Percentiles rank a stretch among this genome's conserved stretches.
Evolutionary conservation across 2,329 filamentous ascomycete species (phyloP).

Genomic region (Clarireedia monteithiana): DNA sequence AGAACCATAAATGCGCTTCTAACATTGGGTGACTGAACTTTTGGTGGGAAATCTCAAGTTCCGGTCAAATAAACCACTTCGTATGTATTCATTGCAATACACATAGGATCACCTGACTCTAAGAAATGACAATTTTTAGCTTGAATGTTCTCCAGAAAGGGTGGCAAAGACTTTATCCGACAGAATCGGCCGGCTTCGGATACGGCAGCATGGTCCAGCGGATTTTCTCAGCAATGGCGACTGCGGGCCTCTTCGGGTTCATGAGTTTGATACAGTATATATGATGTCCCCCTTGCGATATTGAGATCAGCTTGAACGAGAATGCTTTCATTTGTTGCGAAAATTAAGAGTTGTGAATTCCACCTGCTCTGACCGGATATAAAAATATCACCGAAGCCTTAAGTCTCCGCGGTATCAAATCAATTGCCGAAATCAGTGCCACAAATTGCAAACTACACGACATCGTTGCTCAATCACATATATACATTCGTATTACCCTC

Average conservation of each 20-base stretch:
- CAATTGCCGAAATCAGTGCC: neutral
- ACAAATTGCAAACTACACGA: neutral
- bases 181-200: neutral
- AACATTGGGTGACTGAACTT: too few relatives aligned
- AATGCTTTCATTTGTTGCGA: too few relatives aligned
- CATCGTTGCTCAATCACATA: neutral
- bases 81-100: too few relatives aligned
- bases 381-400: constrained; percentile 3
- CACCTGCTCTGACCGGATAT: neutral
- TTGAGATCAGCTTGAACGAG: too few relatives aligned
- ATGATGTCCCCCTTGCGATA: neutral
- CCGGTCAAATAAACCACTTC: too few relatives aligned
- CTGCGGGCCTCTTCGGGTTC: too few relatives aligned
- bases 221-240: too few relatives aligned
- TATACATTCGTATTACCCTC: neutral
- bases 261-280: neutral
- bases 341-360: neutral
- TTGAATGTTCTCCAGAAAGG: neutral
- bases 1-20: too few relatives aligned
- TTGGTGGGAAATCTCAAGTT: too few relatives aligned
- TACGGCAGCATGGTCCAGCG: too few relatives aligned
- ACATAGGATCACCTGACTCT: too few relatives aligned
- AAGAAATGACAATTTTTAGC: too few relatives aligned
- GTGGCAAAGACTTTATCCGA: constrained; percentile 10
- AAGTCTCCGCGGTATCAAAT: neutral